Conservation (phyloP, 352 stramenopile species). For the Pythium dissimile region DNA sequence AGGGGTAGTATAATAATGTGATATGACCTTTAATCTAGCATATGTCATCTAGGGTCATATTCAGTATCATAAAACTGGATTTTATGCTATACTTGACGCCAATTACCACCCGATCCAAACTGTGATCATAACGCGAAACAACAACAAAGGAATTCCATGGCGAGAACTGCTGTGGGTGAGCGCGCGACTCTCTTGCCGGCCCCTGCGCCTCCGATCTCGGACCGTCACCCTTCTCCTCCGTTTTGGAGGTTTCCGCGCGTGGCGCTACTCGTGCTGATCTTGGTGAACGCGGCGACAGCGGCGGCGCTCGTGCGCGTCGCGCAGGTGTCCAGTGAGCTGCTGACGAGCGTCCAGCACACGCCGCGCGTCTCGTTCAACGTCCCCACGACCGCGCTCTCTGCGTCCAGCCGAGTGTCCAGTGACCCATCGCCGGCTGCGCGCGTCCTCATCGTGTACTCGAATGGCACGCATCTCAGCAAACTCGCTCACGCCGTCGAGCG, state of each 20-base stretch:
- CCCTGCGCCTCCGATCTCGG: not conserved
- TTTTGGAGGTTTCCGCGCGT: conserved; percentile 7
- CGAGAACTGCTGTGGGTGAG: not conserved
- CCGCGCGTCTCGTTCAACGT: not conserved
- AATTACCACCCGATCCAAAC: no score
- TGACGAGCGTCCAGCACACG: conserved; percentile 31
- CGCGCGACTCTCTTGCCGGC: conserved; percentile 11
- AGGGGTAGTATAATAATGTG: not conserved
- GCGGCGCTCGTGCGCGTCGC: conserved; percentile 39
- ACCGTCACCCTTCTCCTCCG: not conserved
- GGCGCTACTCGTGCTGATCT: conserved; percentile 18
- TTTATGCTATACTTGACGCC: not conserved
- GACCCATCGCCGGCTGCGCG: conserved; percentile 21
- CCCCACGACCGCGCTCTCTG: not conserved
- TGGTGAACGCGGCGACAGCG: conserved; percentile 35
- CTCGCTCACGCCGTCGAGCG: conserved; percentile 63
- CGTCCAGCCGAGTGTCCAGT: not conserved
- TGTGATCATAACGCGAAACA: no score
- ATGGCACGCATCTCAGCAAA: conserved; percentile 66
- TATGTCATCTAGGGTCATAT: not conserved
- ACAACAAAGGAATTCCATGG: not conserved
- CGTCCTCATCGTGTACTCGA: conserved; percentile 72
- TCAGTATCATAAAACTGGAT: not conserved
- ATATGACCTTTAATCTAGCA: not conserved
- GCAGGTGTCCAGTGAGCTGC: conserved; percentile 34